These are phyloP conservation scores for Pichia kudriavzevii DNA, from an alignment of 1,139 yeast species.

Conservation along the genomic window DNA sequence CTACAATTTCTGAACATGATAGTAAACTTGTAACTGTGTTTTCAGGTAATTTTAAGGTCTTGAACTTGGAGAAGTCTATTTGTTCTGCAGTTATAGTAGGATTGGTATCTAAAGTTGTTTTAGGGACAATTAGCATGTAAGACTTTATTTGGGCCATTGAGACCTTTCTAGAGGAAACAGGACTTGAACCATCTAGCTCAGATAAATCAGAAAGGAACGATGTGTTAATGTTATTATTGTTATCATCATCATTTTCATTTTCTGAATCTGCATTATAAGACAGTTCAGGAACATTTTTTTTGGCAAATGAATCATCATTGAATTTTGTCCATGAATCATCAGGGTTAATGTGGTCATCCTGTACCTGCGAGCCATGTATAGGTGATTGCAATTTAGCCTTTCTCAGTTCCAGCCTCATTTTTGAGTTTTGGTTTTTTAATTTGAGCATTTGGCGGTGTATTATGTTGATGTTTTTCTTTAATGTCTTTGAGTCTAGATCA, in stretches of 20 bases:
- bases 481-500: constrained; percentile 59
- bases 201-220: constrained; percentile 4
- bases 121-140: constrained; percentile 11
- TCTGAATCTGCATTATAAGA: constrained; percentile 17
- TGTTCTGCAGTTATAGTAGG: constrained; percentile 1
- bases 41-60: constrained; percentile 7
- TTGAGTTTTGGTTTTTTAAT: constrained; percentile 33
- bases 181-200: constrained; percentile 11
- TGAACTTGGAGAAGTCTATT: constrained; percentile 7
- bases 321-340: constrained; percentile 31
- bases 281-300: constrained; percentile 10
- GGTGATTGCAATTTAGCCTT: constrained; percentile 7
- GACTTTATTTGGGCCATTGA: constrained; percentile 10
- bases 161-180: constrained; percentile 7
- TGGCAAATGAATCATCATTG: constrained; percentile 26
- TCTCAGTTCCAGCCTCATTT: constrained; percentile 7
- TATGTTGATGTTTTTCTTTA: constrained; percentile 56
- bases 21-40: constrained; percentile 2
- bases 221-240: constrained; percentile 28
- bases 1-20: constrained; percentile 27
- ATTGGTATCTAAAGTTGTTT: constrained; percentile 5
- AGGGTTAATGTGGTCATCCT: constrained; percentile 17
- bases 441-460: constrained; percentile 56
- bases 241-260: constrained; percentile 37
- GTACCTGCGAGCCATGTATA: no score